Conservation (phyloP, 2,329 filamentous ascomycete genomes). For the Penicillium digitatum region DNA sequence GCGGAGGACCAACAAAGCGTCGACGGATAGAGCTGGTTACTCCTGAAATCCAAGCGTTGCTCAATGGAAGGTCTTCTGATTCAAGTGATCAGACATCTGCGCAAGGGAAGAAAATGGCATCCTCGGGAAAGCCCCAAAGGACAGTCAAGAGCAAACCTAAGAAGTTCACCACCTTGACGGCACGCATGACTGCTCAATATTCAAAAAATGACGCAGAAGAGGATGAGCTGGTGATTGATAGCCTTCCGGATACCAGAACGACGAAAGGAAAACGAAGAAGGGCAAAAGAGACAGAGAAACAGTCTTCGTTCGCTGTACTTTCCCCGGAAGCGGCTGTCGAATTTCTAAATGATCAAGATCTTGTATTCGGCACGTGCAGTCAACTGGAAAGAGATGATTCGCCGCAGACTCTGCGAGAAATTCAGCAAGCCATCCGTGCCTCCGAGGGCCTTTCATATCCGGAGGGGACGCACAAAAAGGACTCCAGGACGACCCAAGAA, state of each 20-base stretch:
- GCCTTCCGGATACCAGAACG: conserved; percentile 10
- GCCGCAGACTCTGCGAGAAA: conserved; percentile 50
- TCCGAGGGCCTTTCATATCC: conserved; percentile 25
- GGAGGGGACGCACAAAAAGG: conserved; percentile 1
- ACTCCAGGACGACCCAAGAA: not conserved
- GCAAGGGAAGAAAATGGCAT: conserved; percentile 14
- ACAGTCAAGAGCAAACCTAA: conserved; percentile 57
- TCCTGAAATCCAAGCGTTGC: conserved; percentile 13
- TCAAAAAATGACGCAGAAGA: conserved; percentile 34
- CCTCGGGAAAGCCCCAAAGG: conserved; percentile 14
- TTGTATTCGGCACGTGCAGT: conserved; percentile 82
- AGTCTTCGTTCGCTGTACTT: conserved; percentile 56
- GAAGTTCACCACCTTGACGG: conserved; percentile 73
- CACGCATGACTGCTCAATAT: conserved; percentile 70
- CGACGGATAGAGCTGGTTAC: conserved; percentile 37
- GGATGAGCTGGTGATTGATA: conserved; percentile 9
- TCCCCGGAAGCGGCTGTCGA: conserved; percentile 66
- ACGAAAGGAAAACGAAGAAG: conserved; percentile 24
- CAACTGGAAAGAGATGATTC: conserved; percentile 72
- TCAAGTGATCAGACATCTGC: conserved; percentile 10
- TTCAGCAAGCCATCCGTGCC: conserved; percentile 30
- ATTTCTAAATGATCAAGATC: conserved; percentile 65
- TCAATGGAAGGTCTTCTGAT: conserved; percentile 6
- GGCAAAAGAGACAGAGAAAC: conserved; percentile 24
- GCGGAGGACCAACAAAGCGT: conserved; percentile 34